Evolutionary conservation across 495 filamentous ascomycete genomes (phyloP), one percentile per base, ranked within the genome.

Genomic region (Penicillium silybi): DNA sequence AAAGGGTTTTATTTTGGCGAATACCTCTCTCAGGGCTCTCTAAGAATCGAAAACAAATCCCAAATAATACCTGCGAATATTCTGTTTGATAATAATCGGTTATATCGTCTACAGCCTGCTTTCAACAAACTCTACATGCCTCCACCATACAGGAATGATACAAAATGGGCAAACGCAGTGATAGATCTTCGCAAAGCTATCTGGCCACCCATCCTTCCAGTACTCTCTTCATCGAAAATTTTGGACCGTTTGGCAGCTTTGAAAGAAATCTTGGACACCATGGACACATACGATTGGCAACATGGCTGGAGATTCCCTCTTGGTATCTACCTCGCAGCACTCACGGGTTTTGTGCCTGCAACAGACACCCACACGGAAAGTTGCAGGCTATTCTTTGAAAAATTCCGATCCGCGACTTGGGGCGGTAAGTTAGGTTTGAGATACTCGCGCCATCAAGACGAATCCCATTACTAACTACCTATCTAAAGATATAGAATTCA

Each of bases 1-100:
- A n/a, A 19, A 46, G 44, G 37, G 0, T 61, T 51, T 50, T 66
- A 72, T 48, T 65, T 65, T 38, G 69, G 69, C 4, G 69, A 72
- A 54, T 69, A 67, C 46, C 66, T 70, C 23, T 69, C 69, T 0
- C 69, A 72, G 38, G 67, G 67, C 10, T 43, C 51, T 42, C 39
- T 72, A 32, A 61, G 65, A 11, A 63, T 68, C 22, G 49, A 53
- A 17, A 52, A 49, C 16, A 59, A 59, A 22, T 66, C 50, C 34
- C 46, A 50, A 18, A 19, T 47, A 6, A 53, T 62, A 2, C 15
- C 50, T 17, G 44, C 35, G 3, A 0, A 47, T 2, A 4, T 16
- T 19, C 26, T 53, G 22, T 42, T 53, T 19, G 27, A 53, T 2
- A 8, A 46, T 41, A 16, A 47, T 47, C 43, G 43, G 37, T 18